Percentiles rank a stretch among this genome's conserved stretches.
Conservation (phyloP, 2,329 filamentous ascomycete species). For the Paramyrothecium roridum region DNA sequence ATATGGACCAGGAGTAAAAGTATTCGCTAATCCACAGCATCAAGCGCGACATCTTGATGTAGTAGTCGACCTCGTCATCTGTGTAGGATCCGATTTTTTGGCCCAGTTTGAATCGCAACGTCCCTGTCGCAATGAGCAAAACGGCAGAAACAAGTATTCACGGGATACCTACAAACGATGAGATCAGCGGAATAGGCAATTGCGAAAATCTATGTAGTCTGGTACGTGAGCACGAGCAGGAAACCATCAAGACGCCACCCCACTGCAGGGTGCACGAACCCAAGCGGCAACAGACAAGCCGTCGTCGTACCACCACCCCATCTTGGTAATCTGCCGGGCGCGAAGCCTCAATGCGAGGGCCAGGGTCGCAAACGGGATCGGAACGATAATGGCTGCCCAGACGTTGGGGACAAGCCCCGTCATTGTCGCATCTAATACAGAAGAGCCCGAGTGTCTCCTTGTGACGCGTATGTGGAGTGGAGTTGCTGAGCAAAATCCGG, state of each 20-base stretch:
- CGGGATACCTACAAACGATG: background rate
- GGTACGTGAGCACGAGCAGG: constrained; percentile 12
- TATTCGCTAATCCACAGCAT: constrained; percentile 13
- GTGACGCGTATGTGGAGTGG: too few relatives aligned
- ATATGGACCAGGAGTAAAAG: constrained; percentile 22
- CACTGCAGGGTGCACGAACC: constrained; percentile 7
- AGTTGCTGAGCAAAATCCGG: too few relatives aligned
- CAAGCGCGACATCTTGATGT: background rate
- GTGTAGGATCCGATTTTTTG: constrained; percentile 2
- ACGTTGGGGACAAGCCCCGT: too few relatives aligned
- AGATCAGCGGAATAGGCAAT: background rate
- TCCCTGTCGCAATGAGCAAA: background rate
- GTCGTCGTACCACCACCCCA: constrained; percentile 17
- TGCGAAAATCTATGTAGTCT: background rate
- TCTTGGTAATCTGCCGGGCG: constrained; percentile 15
- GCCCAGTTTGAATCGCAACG: background rate
- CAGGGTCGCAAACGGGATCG: constrained; percentile 9
- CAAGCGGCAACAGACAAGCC: constrained; percentile 14
- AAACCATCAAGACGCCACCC: constrained; percentile 5
- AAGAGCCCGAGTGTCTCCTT: too few relatives aligned
- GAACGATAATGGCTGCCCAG: too few relatives aligned
- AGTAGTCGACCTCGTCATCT: constrained; percentile 5
- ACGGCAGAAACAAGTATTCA: background rate
- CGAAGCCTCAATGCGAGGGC: constrained; percentile 12
- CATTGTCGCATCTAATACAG: too few relatives aligned